Evolutionary conservation across 2,329 filamentous ascomycete genomes (phyloP), one percentile per base, ranked within the genome.

Genomic region (Alternaria rosae): DNA sequence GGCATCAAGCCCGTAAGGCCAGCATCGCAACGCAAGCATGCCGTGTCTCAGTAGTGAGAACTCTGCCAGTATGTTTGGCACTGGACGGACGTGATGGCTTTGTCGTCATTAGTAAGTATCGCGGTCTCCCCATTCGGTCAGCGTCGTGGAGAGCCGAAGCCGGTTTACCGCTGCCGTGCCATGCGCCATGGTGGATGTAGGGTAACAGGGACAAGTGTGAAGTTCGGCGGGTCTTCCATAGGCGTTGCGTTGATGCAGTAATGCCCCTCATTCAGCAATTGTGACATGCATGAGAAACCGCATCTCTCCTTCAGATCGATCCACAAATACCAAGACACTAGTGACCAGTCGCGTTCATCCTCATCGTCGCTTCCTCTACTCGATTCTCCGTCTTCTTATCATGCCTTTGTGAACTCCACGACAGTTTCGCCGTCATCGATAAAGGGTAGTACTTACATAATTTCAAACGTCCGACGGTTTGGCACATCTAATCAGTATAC

Each of bases 91-190:
- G 25, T 42, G 41, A 44, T 35, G 12, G 44, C n/a, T 47, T 48
- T 25, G 47, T 51, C 30, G 41, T 25, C 42, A 47, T 42, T 11
- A 25, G 41, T 57, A 15, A 10, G 17, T 17, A 28, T 43, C 26
- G 45, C 6, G 9, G 20, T n/a, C 23, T 3, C 8, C 30, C 23
- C 3, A 48, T 30, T 43, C 56, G 56, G 60, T 25, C 44, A 57
- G 45, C 23, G 15, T 41, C 43, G 60, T 20, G 60, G 60, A 64
- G 61, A 64, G 61, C 61, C 61, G 61, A 58, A 61, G 32, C 21
- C 17, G 47, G 25, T 26, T 17, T n/a, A 28, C 23, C 21, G 20
- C 32, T 26, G 23, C 23, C 20, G 6, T 25, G 1, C 35, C 17
- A 17, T n/a, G 13, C 13, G 47, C 20, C 20, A 21, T 23, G 30